These are phyloP conservation scores for Hypoxylon sp. DNA, from an alignment of 2,329 filamentous ascomycete species.

Conservation along the genomic window DNA sequence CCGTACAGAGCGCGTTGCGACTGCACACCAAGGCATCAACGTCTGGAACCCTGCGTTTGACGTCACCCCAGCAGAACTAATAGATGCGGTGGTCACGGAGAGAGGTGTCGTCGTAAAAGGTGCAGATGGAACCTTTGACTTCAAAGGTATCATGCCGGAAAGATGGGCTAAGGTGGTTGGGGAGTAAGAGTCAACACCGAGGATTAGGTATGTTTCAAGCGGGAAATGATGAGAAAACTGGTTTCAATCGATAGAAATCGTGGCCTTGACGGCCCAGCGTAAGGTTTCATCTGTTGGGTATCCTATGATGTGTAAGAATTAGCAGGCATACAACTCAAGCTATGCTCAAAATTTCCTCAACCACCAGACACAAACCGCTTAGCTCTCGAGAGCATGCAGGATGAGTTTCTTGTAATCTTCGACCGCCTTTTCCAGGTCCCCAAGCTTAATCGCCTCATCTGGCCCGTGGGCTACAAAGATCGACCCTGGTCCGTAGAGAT, in stretches of 20 bases:
- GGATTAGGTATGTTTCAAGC: neutral
- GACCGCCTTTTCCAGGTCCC: constrained; percentile 83
- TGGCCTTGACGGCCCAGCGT: constrained; percentile 1
- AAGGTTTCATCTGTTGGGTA: constrained; percentile 23
- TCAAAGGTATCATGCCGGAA: constrained; percentile 69
- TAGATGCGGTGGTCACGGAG: constrained; percentile 96
- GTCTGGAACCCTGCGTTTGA: constrained; percentile 99
- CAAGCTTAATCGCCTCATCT: constrained; percentile 82
- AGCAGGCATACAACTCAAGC: constrained; percentile 30
- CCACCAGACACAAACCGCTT: constrained; percentile 25
- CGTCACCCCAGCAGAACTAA: constrained; percentile 88
- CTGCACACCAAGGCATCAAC: constrained; percentile 81
- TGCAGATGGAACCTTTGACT: constrained; percentile 77
- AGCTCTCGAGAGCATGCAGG: constrained; percentile 63
- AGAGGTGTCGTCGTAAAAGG: constrained; percentile 87
- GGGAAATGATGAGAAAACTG: neutral
- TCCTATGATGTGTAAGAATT: constrained; percentile 39
- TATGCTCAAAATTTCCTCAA: constrained; percentile 6
- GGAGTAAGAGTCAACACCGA: constrained; percentile 31
- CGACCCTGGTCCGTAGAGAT: constrained; percentile 77
- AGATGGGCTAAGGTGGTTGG: constrained; percentile 62
- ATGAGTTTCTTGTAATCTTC: constrained; percentile 83
- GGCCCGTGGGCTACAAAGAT: constrained; percentile 92
- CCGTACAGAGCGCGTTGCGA: constrained; percentile 80
- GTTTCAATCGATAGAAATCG: neutral